Evolutionary conservation across 768 basidiomycete species (phyloP), one percentile per base, ranked within the genome.

Genomic region (Tylopilus vinaceipallidus): DNA sequence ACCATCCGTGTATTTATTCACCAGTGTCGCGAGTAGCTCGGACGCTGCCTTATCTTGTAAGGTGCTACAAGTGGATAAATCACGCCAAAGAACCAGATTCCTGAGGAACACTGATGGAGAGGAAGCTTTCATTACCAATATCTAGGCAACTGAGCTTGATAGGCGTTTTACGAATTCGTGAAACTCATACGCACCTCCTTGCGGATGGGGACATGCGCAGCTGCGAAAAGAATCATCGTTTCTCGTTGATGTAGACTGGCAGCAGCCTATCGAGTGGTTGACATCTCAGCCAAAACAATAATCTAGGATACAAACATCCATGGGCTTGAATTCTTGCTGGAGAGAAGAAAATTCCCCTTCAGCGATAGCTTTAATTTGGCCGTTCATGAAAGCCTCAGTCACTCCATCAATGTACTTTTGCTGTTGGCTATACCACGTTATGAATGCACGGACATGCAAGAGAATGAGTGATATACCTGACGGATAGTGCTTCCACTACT

Each of bases 1-100:
- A 92, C 94, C 83, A 34, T 83, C 76, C 10, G 75, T 73, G 32
- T 83, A 80, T 66, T 93, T 91, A 65, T 98, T 97, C 23, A 93
- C 68, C n/a, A 89, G 69, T 0, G 84, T 78, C 1, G 85, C 76
- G 16, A 91, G 63, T 3, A 83, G 59, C 33, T 83, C 77, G 58
- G 79, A 73, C 2, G 76, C 79, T 23, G 82, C 76, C 26, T 77
- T 74, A 53, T 73, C 71, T 62, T 89, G 86, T 0, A 77, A 55
- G 37, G 72, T 67, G 42, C 71, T 79, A 16, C 76, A 74, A 4
- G 77, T 70, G 11, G 65, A 57, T 6, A 69, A 59, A 19, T 89
- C 67, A 34, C 76, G 75, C 89, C 89, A 94, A 8, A 65, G 59
- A 12, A 89, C 64, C 7, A 90, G 67, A 34, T 63, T 62, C 9